Percentiles rank a stretch among this genome's conserved stretches.
Evolutionary conservation across 169 alveolate genomes (phyloP).

Genomic region (Perkinsus chesapeaki): DNA sequence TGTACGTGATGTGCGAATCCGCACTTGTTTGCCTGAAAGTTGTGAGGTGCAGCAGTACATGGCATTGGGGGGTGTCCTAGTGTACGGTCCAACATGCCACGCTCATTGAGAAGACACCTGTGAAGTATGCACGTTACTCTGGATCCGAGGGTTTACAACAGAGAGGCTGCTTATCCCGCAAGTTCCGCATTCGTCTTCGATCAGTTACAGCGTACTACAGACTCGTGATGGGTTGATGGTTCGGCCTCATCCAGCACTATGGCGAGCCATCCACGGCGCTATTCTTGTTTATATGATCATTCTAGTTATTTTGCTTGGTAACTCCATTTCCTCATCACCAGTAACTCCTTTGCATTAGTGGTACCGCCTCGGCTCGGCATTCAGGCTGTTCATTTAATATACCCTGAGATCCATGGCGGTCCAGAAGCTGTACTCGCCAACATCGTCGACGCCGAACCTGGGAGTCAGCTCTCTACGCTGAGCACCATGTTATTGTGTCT

Average conservation of each 20-base stretch:
- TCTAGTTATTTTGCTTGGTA: constrained; percentile 20
- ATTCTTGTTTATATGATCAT: constrained; percentile 18
- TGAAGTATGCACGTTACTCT: no score
- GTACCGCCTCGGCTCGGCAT: constrained; percentile 21
- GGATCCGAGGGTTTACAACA: no score
- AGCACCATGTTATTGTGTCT: no score
- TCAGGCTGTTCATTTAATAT: constrained; percentile 9
- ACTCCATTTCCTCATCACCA: not conserved
- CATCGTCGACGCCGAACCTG: not conserved
- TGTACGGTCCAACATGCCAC: no score
- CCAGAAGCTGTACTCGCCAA: not conserved
- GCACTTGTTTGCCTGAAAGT: no score
- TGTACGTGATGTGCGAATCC: no score
- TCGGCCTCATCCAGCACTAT: constrained; percentile 39
- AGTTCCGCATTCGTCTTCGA: not conserved
- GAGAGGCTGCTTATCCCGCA: no score
- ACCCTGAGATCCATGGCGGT: constrained; percentile 17
- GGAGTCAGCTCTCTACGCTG: no score
- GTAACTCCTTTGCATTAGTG: not conserved
- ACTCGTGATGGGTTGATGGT: constrained; percentile 31
- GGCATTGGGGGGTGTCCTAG: no score
- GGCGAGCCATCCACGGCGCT: constrained; percentile 36
- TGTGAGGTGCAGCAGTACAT: no score
- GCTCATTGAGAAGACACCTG: no score
- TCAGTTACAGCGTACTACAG: constrained; percentile 27